Evolutionary conservation across 257 asterid genomes (phyloP), one percentile per base, ranked within the genome.

Genomic region (Vinca minor): DNA sequence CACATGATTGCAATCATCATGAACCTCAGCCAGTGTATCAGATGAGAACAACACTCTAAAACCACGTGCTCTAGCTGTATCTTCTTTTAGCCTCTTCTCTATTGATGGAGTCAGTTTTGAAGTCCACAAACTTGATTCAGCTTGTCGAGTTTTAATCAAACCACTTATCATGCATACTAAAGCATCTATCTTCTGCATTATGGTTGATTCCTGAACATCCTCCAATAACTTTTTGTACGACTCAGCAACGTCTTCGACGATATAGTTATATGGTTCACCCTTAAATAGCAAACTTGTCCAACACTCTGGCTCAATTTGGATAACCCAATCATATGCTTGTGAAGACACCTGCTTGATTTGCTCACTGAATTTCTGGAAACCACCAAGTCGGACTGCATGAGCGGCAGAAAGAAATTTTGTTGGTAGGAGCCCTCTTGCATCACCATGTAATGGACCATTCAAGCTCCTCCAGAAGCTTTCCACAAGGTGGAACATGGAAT

Each of bases 121-220:
- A 28, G 75, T 59, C 94, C 97, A 88, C 42, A 70, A 66, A 66
- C 73, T 77, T 10, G 88, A 77, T 63, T 76, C 83, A 17, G 28
- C 64, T 44, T 77, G 83, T 4, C 95, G 88, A 56, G 53, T 67
- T 13, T 77, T 82, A 45, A 87, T 77, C 74, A 78, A 36, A 59
- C 80, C 86, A 63, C 76, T 66, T 36, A 77, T 79, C 93, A 78
- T 81, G 73, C 73, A 20, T 53, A 79, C 66, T n/a, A 91, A 74
- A 20, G 91, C 89, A 67, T 88, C 89, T 68, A 91, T 78, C 87
- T 91, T 91, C 78, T 83, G 95, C 83, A 83, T 80, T 68, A 91
- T 79, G 25, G 96, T 79, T 28, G 84, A 78, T 55, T 87, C 97
- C 78, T 83, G 77, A 29, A 71, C 76, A 39, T 83, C 91, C 60